A percentile compares a stretch with the other conserved stretches of the same genome.
Evolutionary conservation across 306 rosid species (phyloP).

Genomic region (Rosa chinensis): DNA sequence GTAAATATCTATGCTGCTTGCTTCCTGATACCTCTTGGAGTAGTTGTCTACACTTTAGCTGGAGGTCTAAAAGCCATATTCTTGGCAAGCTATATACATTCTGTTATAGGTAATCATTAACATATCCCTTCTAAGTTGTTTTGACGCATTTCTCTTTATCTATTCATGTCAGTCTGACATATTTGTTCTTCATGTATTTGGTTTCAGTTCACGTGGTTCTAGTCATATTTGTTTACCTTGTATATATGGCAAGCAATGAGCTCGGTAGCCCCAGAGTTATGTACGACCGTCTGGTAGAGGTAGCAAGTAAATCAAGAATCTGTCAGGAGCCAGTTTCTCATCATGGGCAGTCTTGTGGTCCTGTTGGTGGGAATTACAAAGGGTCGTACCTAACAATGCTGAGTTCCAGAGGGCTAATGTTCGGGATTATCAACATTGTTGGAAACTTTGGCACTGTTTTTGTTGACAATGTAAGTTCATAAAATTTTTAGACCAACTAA

Average conservation of each 20-base stretch:
- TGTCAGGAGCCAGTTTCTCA: slow-evolving; percentile 79
- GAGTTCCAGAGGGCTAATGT: slow-evolving; percentile 88
- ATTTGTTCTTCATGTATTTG: slow-evolving; percentile 17
- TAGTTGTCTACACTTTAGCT: slow-evolving; percentile 84
- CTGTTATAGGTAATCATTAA: slow-evolving; percentile 67
- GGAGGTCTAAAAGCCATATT: slow-evolving; percentile 97
- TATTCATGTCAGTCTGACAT: not conserved
- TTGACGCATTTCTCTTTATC: not conserved
- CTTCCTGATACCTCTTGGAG: slow-evolving; percentile 94
- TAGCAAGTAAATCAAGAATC: slow-evolving; percentile 71
- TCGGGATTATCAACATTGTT: slow-evolving; percentile 82
- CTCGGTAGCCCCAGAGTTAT: slow-evolving; percentile 81
- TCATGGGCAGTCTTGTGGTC: slow-evolving; percentile 92
- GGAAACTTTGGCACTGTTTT: slow-evolving; percentile 95
- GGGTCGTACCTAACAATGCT: slow-evolving; percentile 90
- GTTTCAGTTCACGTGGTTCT: slow-evolving; percentile 76
- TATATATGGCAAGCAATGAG: slow-evolving; percentile 69
- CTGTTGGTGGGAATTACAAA: slow-evolving; percentile 72
- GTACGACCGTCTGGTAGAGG: slow-evolving; percentile 61
- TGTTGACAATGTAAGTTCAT: slow-evolving; percentile 80
- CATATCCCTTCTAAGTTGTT: slow-evolving; percentile 5
- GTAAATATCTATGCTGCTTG: slow-evolving; percentile 92
- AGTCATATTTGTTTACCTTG: slow-evolving; percentile 87
- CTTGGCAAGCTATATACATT: slow-evolving; percentile 96
- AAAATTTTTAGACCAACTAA: slow-evolving; percentile 1